Percentiles rank a stretch among this genome's conserved stretches.
phyloP scores from a whole-genome alignment of 2,329 filamentous ascomycete genomes.

The Diaporthe helianthi region DNA sequence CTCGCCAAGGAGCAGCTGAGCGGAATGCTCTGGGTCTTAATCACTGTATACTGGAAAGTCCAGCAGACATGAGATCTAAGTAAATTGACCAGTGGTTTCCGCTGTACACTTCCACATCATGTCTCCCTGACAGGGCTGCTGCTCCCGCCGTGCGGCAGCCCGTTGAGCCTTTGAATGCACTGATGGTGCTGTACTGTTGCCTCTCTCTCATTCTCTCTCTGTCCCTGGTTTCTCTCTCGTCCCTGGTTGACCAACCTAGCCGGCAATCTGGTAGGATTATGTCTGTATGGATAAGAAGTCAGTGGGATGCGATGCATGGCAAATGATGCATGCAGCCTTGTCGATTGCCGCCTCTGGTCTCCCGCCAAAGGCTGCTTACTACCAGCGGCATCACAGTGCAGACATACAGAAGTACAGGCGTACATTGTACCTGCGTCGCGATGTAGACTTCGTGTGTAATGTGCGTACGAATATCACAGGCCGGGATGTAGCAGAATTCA shows the following conservation, averaged over 20 bases:
- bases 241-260: background rate
- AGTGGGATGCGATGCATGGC: background rate
- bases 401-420: background rate
- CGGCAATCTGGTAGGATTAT: background rate
- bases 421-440: background rate
- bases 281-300: background rate
- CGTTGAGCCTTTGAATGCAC: too few species aligned
- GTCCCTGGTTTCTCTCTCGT: background rate
- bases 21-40: background rate
- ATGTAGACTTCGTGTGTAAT: background rate
- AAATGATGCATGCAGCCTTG: background rate
- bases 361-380: background rate
- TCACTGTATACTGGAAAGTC: background rate
- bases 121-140: background rate
- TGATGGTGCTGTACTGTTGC: too few species aligned
- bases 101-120: background rate
- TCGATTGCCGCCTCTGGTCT: background rate
- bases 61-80: constrained; percentile 3
- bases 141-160: background rate
- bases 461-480: background rate
- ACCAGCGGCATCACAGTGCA: background rate
- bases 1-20: background rate
- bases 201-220: too few species aligned
- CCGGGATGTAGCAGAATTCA: background rate
- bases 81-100: background rate